Evolutionary conservation across 768 basidiomycete species (phyloP), one percentile per base, ranked within the genome.

Genomic region (Mycena vitilis): DNA sequence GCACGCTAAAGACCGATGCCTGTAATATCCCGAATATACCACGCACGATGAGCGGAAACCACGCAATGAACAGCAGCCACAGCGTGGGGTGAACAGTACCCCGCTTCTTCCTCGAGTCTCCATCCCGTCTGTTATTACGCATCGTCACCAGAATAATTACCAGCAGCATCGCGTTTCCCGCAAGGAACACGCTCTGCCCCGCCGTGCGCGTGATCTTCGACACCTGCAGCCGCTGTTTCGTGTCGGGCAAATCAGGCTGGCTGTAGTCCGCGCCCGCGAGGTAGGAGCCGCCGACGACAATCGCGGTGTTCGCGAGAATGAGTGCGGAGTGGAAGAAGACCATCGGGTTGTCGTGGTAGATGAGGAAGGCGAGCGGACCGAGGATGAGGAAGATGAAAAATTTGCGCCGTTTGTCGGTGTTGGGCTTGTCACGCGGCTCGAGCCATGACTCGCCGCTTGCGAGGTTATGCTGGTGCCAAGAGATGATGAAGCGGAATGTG

Each of bases 391-490:
- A 70, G 7, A 57, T 20, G 36, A 70, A 42, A 2, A 51, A 20
- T n/a, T 65, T 65, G 52, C 58, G 69, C 8, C 16, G 15, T 16
- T 73, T 70, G 45, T 56, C 69, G 20, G 65, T 54, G 11, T 30
- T 40, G 1, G 55, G 37, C 6, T 57, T 64, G 37, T 73, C 60
- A 30, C 75, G 76, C 15, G 79, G 80, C 63, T 81, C 80, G 11
- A 81, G 74, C 79, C 79, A 81, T 23, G 78, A 79, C 40, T 75
- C 73, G 13, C 76, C 76, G 12, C 65, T 71, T 4, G 73, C 71
- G 23, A 77, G 71, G 57, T 80, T 80, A 57, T 77, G 78, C 53
- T 79, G 74, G 36, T 81, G 80, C 80, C 80, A 81, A 16, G 76
- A 78, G 30, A 80, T 75, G 58, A 80, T 73, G 74, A 79, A 80